Evolutionary conservation across 495 filamentous ascomycete species (phyloP).

Genomic region (Trichoderma gamsii): DNA sequence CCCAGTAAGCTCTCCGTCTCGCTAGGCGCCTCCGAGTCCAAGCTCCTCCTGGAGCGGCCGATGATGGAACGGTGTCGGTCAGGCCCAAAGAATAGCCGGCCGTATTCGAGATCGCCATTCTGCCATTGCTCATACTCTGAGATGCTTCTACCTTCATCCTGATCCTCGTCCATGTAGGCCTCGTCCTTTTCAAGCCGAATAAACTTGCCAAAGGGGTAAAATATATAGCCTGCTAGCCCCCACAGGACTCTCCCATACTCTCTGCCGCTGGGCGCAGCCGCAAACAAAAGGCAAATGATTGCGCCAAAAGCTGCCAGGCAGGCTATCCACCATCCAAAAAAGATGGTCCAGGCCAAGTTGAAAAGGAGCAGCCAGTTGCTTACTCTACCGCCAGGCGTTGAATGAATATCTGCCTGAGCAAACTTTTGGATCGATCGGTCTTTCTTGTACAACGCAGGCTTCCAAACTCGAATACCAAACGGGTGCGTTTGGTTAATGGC

Average conservation of each 20-base stretch:
- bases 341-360: conserved; percentile 83
- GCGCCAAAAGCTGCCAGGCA: conserved; percentile 67
- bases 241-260: conserved; percentile 84
- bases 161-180: conserved; percentile 89
- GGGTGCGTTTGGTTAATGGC: conserved; percentile 99
- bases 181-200: conserved; percentile 91
- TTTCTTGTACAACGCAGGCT: conserved; percentile 97
- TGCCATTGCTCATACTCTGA: conserved; percentile 99
- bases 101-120: conserved; percentile 92
- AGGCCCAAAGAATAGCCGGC: conserved; percentile 91
- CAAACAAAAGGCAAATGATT: conserved; percentile 69
- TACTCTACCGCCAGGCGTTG: conserved; percentile 82
- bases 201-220: conserved; percentile 96
- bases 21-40: conserved; percentile 66
- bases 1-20: conserved; percentile 89
- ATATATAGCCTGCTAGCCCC: conserved; percentile 77
- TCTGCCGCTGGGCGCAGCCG: conserved; percentile 67
- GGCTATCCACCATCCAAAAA: conserved; percentile 98
- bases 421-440: conserved; percentile 90
- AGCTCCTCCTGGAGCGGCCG: conserved; percentile 79
- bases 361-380: conserved; percentile 75
- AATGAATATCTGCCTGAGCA: conserved; percentile 96
- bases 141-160: conserved; percentile 98
- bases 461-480: conserved; percentile 98
- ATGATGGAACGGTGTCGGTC: conserved; percentile 70